Percentiles rank a stretch among this genome's conserved stretches.
phyloP scores from a whole-genome alignment of 1,284 basidiomycete species.

The Bondarzewia mesenterica region DNA sequence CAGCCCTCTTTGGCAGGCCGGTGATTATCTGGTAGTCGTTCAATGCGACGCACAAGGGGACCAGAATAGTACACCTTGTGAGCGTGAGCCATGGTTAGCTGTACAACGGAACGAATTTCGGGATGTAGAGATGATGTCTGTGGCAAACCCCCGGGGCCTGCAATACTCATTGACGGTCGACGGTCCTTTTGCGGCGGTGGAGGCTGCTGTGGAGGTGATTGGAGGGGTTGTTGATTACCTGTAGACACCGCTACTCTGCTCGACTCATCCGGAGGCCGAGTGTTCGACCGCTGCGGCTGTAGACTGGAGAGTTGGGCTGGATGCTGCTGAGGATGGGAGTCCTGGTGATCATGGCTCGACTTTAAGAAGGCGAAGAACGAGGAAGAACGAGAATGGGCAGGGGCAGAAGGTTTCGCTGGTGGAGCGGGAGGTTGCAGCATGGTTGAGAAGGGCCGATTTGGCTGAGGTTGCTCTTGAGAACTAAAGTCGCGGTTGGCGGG shows the following conservation, averaged over 20 bases:
- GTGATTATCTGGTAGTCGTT: slow-evolving; percentile 71
- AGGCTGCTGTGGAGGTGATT: neutral
- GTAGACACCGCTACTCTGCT: slow-evolving; percentile 1
- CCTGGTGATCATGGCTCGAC: slow-evolving; percentile 3
- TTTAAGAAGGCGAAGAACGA: slow-evolving; percentile 38
- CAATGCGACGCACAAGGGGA: slow-evolving; percentile 65
- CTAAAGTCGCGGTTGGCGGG: slow-evolving; percentile 13
- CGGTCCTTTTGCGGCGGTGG: slow-evolving; percentile 3
- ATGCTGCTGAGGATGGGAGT: neutral
- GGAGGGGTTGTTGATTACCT: neutral
- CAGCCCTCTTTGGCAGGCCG: slow-evolving; percentile 73
- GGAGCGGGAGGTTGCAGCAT: slow-evolving; percentile 14
- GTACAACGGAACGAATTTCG: slow-evolving; percentile 70
- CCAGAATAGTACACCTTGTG: slow-evolving; percentile 80
- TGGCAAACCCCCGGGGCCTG: slow-evolving; percentile 7
- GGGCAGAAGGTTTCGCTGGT: slow-evolving; percentile 11
- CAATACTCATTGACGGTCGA: slow-evolving; percentile 8
- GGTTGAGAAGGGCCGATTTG: slow-evolving; percentile 11
- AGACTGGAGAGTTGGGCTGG: slow-evolving; percentile 3
- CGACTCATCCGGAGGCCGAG: slow-evolving; percentile 6
- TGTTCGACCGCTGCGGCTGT: neutral
- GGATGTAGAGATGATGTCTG: slow-evolving; percentile 47
- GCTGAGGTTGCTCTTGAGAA: slow-evolving; percentile 17
- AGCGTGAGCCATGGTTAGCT: slow-evolving; percentile 59
- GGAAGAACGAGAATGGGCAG: slow-evolving; percentile 18